Evolutionary conservation across 2,329 filamentous ascomycete species (phyloP).

Genomic region (Nothophoma quercina): DNA sequence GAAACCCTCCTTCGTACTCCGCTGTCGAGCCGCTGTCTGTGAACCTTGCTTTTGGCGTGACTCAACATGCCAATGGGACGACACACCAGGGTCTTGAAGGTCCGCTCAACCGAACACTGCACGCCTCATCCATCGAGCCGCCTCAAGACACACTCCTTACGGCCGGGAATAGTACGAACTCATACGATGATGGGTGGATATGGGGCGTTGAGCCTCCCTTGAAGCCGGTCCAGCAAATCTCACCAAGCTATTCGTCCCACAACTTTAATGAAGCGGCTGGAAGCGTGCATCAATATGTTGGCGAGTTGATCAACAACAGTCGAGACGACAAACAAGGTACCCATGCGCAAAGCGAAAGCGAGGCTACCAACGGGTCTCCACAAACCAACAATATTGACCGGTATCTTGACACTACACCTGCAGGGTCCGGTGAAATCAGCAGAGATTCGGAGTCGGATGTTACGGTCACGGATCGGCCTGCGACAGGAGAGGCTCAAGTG

Average conservation of each 20-base stretch:
- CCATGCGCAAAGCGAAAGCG: neutral
- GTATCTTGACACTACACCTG: neutral
- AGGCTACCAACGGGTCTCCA: neutral
- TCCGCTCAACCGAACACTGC: neutral
- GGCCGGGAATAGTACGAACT: no score
- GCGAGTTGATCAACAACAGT: neutral
- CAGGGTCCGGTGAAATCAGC: neutral
- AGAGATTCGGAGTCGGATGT: neutral
- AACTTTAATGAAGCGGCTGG: neutral
- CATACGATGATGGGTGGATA: no score
- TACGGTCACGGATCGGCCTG: slow-evolving; percentile 3
- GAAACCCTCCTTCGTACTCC: neutral
- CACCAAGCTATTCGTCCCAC: no score
- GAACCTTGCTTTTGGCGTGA: neutral
- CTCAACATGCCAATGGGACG: neutral
- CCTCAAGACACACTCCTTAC: no score
- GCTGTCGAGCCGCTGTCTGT: neutral
- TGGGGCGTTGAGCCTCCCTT: no score
- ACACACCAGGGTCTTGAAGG: neutral
- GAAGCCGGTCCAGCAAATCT: no score
- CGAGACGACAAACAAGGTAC: neutral
- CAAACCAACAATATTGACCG: neutral
- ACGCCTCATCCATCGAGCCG: neutral
- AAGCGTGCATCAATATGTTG: neutral
- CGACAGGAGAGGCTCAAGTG: slow-evolving; percentile 7